phyloP scores from a whole-genome alignment of 2,329 filamentous ascomycete genomes.

The Shiraia sp. region DNA sequence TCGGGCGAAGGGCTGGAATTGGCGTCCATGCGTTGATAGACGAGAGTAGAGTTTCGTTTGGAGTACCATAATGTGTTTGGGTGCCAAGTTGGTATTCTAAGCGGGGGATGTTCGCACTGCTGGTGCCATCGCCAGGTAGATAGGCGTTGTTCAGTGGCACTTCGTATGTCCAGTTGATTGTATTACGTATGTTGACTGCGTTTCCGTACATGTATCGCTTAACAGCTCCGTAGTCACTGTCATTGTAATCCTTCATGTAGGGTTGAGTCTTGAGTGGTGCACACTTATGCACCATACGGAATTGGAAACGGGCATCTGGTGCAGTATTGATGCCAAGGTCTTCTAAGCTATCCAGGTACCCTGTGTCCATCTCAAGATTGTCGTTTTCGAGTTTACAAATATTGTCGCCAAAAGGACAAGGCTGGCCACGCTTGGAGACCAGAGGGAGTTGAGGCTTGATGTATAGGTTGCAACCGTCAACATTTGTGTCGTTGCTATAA shows the following conservation, averaged over 20 bases:
- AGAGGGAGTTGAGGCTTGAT: conserved; percentile 15
- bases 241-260: conserved; percentile 11
- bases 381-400: conserved; percentile 17
- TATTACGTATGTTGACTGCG: background rate
- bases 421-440: conserved; percentile 6
- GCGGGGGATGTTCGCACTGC: conserved; percentile 6
- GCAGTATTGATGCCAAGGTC: conserved; percentile 31
- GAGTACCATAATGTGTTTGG: background rate
- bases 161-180: conserved; percentile 7
- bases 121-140: conserved; percentile 9
- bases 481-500: conserved; percentile 14
- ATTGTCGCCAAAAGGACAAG: conserved; percentile 22
- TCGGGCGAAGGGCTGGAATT: conserved; percentile 30
- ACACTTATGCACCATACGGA: conserved; percentile 23
- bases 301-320: conserved; percentile 20
- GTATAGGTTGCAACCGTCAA: conserved; percentile 21
- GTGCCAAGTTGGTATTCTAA: conserved; percentile 10
- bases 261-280: conserved; percentile 22
- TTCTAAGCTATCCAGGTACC: conserved; percentile 21
- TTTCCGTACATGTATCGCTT: conserved; percentile 12
- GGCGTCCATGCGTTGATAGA: conserved; percentile 14
- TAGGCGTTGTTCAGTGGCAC: conserved; percentile 5
- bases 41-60: background rate
- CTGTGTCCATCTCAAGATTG: conserved; percentile 26
- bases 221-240: conserved; percentile 2